A percentile compares a stretch with the other conserved stretches of the same genome.
phyloP scores from a whole-genome alignment of 306 rosid genomes.

The Alnus rubra region DNA sequence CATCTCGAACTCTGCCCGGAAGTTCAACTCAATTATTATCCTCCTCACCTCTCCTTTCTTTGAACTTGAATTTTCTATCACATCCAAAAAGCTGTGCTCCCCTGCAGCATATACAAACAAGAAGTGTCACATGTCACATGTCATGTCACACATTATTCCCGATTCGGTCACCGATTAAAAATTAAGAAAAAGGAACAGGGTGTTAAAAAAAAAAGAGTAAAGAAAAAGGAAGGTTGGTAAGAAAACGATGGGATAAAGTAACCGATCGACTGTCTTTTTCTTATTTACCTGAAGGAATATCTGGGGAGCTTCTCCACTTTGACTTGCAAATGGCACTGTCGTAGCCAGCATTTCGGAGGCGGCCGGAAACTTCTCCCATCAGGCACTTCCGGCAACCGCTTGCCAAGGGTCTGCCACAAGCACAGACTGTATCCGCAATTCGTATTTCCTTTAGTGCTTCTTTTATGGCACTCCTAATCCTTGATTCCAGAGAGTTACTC shows the following conservation, averaged over 20 bases:
- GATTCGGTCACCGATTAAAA: no score
- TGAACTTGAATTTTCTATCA: slow-evolving; percentile 43
- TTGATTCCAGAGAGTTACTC: slow-evolving; percentile 51
- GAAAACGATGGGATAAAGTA: neutral
- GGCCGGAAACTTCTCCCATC: slow-evolving; percentile 54
- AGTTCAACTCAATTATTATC: slow-evolving; percentile 70
- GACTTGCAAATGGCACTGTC: slow-evolving; percentile 75
- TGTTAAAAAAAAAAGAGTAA: no score
- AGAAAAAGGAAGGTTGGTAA: no score
- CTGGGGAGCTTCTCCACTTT: slow-evolving; percentile 62
- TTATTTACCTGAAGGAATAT: slow-evolving; percentile 63
- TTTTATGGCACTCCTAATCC: slow-evolving; percentile 55
- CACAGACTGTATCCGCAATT: slow-evolving; percentile 39
- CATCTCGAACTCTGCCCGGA: slow-evolving; percentile 78
- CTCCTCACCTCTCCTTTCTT: slow-evolving; percentile 64
- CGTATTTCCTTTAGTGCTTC: slow-evolving; percentile 49
- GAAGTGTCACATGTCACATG: neutral
- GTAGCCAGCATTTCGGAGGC: slow-evolving; percentile 50
- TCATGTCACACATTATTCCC: neutral
- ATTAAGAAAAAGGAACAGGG: no score
- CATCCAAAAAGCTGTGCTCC: slow-evolving; percentile 74
- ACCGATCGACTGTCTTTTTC: neutral
- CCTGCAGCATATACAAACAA: slow-evolving; percentile 34
- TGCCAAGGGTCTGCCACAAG: slow-evolving; percentile 46
- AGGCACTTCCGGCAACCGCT: slow-evolving; percentile 56